Percentiles rank a stretch among this genome's conserved stretches.
Evolutionary conservation across 805 yeast species (phyloP).

Genomic region (Debaryomyces tyrocola): DNA sequence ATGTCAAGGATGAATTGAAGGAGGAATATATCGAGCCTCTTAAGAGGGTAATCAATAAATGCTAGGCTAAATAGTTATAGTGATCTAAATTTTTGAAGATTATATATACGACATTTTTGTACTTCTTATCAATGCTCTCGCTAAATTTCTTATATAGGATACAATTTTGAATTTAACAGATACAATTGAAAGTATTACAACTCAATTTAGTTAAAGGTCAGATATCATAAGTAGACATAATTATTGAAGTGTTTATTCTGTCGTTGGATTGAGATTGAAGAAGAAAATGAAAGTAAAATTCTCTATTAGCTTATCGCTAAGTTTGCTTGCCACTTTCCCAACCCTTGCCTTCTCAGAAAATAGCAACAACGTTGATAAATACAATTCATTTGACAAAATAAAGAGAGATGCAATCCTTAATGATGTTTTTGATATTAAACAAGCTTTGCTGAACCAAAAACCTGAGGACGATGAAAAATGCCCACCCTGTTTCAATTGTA

Average conservation of each 20-base stretch:
- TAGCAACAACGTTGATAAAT: conserved; percentile 3
- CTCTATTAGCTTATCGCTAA: background rate
- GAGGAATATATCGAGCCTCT: conserved; percentile 62
- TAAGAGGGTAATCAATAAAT: conserved; percentile 39
- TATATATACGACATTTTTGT: conserved; percentile 1
- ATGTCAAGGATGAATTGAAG: conserved; percentile 63
- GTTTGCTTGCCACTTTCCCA: conserved; percentile 2
- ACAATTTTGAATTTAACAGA: background rate
- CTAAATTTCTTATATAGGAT: too few species aligned
- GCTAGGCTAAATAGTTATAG: background rate
- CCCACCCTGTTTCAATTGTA: conserved; percentile 95
- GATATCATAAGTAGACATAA: too few species aligned
- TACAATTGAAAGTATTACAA: background rate
- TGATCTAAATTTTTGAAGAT: too few species aligned
- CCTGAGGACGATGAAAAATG: conserved; percentile 44
- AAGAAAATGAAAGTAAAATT: conserved; percentile 1
- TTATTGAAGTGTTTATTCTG: background rate
- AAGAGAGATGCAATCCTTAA: conserved; percentile 21
- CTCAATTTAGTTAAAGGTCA: too few species aligned
- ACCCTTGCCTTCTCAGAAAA: background rate
- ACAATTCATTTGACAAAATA: conserved; percentile 18
- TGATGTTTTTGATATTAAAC: conserved; percentile 22
- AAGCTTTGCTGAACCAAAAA: conserved; percentile 3
- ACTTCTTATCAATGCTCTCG: background rate
- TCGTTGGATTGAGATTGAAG: background rate